Conservation (phyloP, 331 rosid genomes). For the Saraca asoca region DNA sequence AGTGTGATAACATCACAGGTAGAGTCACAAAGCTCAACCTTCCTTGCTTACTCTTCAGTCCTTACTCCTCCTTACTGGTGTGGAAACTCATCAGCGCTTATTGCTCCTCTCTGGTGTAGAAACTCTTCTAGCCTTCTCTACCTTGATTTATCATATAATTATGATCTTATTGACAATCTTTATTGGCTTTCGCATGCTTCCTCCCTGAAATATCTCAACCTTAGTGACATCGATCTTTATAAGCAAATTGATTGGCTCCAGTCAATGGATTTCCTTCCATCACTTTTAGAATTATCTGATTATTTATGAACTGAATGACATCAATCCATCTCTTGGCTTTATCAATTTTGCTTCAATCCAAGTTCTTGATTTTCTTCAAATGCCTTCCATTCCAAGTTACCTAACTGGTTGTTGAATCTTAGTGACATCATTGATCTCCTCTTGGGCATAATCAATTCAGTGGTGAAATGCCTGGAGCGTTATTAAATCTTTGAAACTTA, state of each 20-base stretch:
- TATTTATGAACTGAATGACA: neutral
- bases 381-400: neutral
- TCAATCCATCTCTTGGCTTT: neutral
- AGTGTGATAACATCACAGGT: too few species aligned
- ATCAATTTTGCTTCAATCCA: conserved; percentile 25
- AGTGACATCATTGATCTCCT: neutral
- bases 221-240: neutral
- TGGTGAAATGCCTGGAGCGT: neutral
- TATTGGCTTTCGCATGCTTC: conserved; percentile 9
- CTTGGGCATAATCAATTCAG: neutral
- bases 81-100: neutral
- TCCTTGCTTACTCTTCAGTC: too few species aligned
- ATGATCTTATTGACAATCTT: conserved; percentile 1
- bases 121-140: neutral
- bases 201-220: neutral
- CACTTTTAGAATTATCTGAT: neutral
- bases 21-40: too few species aligned
- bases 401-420: conserved; percentile 11
- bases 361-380: neutral
- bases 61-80: too few species aligned
- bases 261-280: neutral
- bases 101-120: neutral
- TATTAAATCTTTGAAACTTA: neutral
- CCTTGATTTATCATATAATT: conserved; percentile 11
- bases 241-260: conserved; percentile 5